Evolutionary conservation across 2,329 filamentous ascomycete species (phyloP).

Genomic region (Ophiostoma australiae): DNA sequence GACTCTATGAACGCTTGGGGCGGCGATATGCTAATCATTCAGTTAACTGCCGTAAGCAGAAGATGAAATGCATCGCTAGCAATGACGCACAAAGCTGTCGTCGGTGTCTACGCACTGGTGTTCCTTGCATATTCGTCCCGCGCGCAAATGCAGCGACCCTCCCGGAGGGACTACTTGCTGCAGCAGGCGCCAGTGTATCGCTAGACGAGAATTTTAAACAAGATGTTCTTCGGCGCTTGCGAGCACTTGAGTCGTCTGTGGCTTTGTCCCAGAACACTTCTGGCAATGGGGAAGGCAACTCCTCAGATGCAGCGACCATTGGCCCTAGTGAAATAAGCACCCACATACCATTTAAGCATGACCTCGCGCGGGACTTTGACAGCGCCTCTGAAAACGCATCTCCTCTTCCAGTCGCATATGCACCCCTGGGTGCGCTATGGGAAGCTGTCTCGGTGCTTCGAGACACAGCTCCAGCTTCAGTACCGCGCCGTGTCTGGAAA

Average conservation of each 20-base stretch:
- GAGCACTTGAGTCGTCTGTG: constrained; percentile 18
- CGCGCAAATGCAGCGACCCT: constrained; percentile 24
- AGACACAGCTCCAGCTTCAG: background rate
- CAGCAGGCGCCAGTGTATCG: background rate
- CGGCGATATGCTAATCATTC: background rate
- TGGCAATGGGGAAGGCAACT: background rate
- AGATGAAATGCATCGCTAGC: constrained; percentile 25
- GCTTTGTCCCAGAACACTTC: background rate
- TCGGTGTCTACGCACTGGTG: constrained; percentile 21
- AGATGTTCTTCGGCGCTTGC: constrained; percentile 22
- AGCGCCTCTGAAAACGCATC: background rate
- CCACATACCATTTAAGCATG: background rate
- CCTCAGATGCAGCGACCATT: background rate
- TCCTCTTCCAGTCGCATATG: constrained; percentile 11
- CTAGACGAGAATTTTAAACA: constrained; percentile 19
- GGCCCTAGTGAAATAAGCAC: background rate
- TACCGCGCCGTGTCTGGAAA: constrained; percentile 21
- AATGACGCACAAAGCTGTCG: constrained; percentile 20
- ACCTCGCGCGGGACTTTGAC: background rate
- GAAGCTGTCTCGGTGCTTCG: constrained; percentile 18
- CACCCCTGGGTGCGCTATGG: constrained; percentile 24
- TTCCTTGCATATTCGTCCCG: constrained; percentile 26
- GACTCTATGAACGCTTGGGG: background rate
- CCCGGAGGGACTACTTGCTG: constrained; percentile 13
- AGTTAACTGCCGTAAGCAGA: constrained; percentile 27